A percentile compares a stretch with the other conserved stretches of the same genome.
These are phyloP conservation scores for Fraxinus anomala DNA, from an alignment of 257 asterid genomes.

Conservation along the genomic window DNA sequence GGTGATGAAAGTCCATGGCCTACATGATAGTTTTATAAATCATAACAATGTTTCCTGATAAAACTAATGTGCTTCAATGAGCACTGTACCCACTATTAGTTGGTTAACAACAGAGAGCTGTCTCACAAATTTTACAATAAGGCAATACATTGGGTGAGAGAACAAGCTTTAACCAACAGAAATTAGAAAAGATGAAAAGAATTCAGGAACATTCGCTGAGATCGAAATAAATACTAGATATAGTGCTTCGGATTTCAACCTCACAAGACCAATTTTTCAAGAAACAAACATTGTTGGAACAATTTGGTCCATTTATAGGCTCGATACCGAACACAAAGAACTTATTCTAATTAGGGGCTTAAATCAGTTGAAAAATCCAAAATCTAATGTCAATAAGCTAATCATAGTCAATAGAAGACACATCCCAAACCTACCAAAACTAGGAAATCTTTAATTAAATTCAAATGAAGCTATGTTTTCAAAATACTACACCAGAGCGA, in stretches of 20 bases:
- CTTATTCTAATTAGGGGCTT: background rate
- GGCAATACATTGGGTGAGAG: background rate
- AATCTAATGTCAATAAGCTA: background rate
- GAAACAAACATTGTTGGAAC: background rate
- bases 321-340: background rate
- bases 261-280: background rate
- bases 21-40: background rate
- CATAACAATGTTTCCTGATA: background rate
- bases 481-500: too few species aligned
- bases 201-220: background rate
- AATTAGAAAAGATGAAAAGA: background rate
- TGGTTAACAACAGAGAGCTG: background rate
- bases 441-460: background rate
- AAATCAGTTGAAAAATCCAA: background rate
- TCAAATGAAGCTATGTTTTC: background rate
- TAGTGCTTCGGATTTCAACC: background rate
- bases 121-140: background rate
- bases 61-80: background rate
- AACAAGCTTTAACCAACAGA: background rate
- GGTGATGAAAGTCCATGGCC: background rate
- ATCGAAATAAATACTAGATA: too few species aligned
- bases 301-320: background rate
- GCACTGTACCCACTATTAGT: background rate
- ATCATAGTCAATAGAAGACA: background rate
- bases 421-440: background rate